Percentiles rank a stretch among this genome's conserved stretches.
These are phyloP conservation scores for Hordeum vulgare DNA, from an alignment of 176 grass and related monocot species.

Conservation along the genomic window DNA sequence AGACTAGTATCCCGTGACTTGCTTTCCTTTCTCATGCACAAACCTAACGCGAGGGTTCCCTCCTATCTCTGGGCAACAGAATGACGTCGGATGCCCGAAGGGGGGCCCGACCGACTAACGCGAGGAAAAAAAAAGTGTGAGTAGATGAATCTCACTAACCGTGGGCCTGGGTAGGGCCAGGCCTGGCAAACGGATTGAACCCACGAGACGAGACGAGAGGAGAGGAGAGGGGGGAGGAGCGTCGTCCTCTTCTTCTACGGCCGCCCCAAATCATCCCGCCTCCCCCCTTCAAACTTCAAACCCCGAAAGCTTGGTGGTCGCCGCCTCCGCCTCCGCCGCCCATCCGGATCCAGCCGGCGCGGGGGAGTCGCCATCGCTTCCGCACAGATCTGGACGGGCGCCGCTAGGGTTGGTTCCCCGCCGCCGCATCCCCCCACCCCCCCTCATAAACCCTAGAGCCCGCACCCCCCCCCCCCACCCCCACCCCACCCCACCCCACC, in stretches of 20 bases:
- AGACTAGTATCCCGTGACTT: too few relatives aligned
- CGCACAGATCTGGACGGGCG: background rate
- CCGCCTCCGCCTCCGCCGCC: background rate
- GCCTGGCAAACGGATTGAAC: background rate
- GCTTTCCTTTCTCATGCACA: too few relatives aligned
- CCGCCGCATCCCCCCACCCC: background rate
- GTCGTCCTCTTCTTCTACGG: background rate
- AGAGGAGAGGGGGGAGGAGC: too few relatives aligned
- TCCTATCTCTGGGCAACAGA: background rate
- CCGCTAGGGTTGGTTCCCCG: background rate
- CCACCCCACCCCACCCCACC: background rate
- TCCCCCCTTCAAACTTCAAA: slow-evolving; percentile 9
- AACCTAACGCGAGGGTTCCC: background rate
- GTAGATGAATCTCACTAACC: background rate
- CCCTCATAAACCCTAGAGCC: background rate
- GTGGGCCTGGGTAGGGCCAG: background rate
- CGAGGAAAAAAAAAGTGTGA: background rate
- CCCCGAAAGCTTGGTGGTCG: background rate
- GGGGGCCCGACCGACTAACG: background rate
- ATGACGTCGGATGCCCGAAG: background rate
- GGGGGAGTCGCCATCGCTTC: background rate
- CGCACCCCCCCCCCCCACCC: too few relatives aligned
- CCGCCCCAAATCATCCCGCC: slow-evolving; percentile 19
- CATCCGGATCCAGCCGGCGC: background rate
- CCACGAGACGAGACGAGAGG: too few relatives aligned